phyloP scores from a whole-genome alignment of 352 stramenopile genomes.

The Globisporangium spiculum region DNA sequence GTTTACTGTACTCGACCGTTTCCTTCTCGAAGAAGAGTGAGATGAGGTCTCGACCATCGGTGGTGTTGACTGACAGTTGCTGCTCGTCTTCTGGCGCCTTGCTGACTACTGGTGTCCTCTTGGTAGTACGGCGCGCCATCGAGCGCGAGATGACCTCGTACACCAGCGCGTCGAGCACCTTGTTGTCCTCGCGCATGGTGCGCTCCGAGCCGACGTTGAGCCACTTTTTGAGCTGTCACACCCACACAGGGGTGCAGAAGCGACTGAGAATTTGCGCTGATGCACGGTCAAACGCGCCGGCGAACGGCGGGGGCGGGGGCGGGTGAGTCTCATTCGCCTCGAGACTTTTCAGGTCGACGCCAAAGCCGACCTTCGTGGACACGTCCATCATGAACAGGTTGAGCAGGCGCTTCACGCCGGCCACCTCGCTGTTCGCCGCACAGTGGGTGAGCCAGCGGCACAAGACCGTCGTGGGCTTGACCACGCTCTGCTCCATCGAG shows the following conservation, averaged over 20 bases:
- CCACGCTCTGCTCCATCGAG: slow-evolving; percentile 26
- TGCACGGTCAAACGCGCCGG: slow-evolving; percentile 29
- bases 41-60: slow-evolving; percentile 30
- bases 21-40: slow-evolving; percentile 50
- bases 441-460: slow-evolving; percentile 1
- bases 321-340: slow-evolving; percentile 14
- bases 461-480: slow-evolving; percentile 14
- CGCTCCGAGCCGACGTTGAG: slow-evolving; percentile 22
- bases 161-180: slow-evolving; percentile 14
- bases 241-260: slow-evolving; percentile 17
- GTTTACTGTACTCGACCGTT: slow-evolving; percentile 14
- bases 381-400: slow-evolving; percentile 50
- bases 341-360: slow-evolving; percentile 34
- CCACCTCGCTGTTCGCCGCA: background rate
- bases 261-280: slow-evolving; percentile 16
- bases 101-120: background rate
- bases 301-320: slow-evolving; percentile 16
- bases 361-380: slow-evolving; percentile 56
- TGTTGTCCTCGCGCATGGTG: slow-evolving; percentile 3
- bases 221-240: slow-evolving; percentile 25
- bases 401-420: slow-evolving; percentile 27
- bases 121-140: background rate
- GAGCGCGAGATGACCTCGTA: slow-evolving; percentile 17
- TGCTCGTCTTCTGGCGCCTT: background rate
- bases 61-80: background rate